A percentile compares a stretch with the other conserved stretches of the same genome.
Conservation (phyloP, 345 rosid genomes). For the Aquilaria malaccensis region DNA sequence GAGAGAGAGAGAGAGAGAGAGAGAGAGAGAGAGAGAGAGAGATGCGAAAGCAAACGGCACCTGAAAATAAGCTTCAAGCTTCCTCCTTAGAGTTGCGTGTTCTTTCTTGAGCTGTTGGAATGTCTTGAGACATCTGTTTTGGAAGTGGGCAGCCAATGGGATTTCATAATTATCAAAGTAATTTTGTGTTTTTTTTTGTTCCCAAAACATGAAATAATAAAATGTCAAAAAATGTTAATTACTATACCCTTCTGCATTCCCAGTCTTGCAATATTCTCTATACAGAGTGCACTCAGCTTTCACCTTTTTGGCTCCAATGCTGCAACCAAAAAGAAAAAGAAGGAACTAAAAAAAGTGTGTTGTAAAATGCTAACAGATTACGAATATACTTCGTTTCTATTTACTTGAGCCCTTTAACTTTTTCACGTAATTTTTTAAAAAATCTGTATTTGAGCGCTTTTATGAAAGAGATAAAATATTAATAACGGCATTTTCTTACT, state of each 20-base stretch:
- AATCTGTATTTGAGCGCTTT: too few relatives aligned
- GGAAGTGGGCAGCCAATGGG: conserved; percentile 3
- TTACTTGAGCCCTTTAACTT: not conserved
- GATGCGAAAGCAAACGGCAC: conserved; percentile 12
- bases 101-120: conserved; percentile 87
- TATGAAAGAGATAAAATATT: too few relatives aligned
- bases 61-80: conserved; percentile 88
- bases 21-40: too few relatives aligned
- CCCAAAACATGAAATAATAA: too few relatives aligned
- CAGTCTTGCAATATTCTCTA: conserved; percentile 73
- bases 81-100: conserved; percentile 63
- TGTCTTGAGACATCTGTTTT: conserved; percentile 54
- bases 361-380: conserved; percentile 14
- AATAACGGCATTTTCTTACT: too few relatives aligned
- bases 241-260: conserved; percentile 81
- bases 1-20: too few relatives aligned
- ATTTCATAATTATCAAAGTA: not conserved
- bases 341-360: conserved; percentile 11
- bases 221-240: not conserved
- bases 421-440: not conserved
- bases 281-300: conserved; percentile 79
- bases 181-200: not conserved
- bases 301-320: conserved; percentile 97
- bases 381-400: conserved; percentile 25
- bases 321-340: conserved; percentile 25